Conservation (phyloP, 129 eudicot genomes). For the Pseudognaphalium luteoalbum region DNA sequence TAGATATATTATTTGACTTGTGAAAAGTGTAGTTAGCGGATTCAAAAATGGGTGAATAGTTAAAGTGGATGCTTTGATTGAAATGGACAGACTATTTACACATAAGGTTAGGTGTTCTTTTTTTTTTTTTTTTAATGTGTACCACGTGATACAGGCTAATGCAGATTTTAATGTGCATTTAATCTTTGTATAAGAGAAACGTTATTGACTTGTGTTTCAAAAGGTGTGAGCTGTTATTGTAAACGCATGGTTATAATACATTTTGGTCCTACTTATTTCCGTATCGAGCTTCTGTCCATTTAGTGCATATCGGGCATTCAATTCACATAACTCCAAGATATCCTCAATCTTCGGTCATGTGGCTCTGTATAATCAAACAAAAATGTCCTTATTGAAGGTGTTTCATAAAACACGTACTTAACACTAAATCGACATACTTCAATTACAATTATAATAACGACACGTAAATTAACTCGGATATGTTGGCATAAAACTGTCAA, state of each 20-base stretch:
- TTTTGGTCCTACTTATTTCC: constrained; percentile 14
- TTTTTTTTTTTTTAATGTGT: no score
- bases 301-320: constrained; percentile 12
- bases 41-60: no score
- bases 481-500: not conserved
- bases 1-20: no score
- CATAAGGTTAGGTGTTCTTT: no score
- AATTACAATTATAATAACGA: not conserved
- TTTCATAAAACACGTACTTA: not conserved
- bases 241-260: constrained; percentile 15
- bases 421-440: not conserved
- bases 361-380: constrained; percentile 2
- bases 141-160: no score
- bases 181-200: no score
- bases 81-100: no score
- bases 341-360: not conserved
- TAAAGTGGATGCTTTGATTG: no score
- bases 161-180: no score
- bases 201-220: no score
- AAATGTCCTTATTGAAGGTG: constrained; percentile 6
- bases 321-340: not conserved
- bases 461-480: no score
- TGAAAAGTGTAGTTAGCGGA: no score
- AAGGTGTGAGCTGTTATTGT: not conserved
- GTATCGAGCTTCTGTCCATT: not conserved